phyloP scores from a whole-genome alignment of 2,329 filamentous ascomycete species.

The Diaporthe vaccinii region DNA sequence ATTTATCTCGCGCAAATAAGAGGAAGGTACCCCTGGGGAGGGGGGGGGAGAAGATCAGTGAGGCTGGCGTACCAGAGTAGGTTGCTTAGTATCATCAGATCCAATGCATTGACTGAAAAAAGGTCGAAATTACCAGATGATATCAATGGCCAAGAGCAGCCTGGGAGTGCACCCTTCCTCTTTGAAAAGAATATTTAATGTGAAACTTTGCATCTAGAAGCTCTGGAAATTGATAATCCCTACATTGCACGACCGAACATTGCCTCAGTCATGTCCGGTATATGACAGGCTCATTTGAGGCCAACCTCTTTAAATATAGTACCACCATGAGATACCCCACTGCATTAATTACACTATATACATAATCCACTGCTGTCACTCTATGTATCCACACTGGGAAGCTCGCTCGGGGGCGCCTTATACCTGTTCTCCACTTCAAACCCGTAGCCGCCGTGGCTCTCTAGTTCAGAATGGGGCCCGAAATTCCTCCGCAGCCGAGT shows the following conservation, averaged over 20 bases:
- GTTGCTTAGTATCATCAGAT: neutral
- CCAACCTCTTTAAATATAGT: neutral
- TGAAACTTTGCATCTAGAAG: no score
- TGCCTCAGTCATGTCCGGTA: neutral
- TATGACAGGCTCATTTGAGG: neutral
- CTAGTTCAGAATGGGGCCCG: neutral
- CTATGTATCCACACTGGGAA: neutral
- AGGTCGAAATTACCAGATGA: neutral
- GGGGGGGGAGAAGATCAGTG: neutral
- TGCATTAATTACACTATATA: neutral
- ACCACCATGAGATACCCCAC: neutral
- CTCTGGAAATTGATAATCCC: no score
- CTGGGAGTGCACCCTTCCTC: no score
- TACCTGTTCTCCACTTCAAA: neutral
- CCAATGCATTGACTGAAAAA: neutral
- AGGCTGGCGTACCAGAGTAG: neutral
- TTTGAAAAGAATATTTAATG: no score
- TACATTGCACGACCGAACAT: neutral
- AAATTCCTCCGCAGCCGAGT: neutral
- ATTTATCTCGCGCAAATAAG: neutral
- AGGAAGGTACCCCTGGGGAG: neutral
- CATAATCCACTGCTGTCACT: neutral
- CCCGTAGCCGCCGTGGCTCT: neutral
- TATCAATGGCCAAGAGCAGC: neutral
- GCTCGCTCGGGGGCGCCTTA: slow-evolving; percentile 12